Conservation (phyloP, 2,329 filamentous ascomycete species). For the Penicillium sp. region DNA sequence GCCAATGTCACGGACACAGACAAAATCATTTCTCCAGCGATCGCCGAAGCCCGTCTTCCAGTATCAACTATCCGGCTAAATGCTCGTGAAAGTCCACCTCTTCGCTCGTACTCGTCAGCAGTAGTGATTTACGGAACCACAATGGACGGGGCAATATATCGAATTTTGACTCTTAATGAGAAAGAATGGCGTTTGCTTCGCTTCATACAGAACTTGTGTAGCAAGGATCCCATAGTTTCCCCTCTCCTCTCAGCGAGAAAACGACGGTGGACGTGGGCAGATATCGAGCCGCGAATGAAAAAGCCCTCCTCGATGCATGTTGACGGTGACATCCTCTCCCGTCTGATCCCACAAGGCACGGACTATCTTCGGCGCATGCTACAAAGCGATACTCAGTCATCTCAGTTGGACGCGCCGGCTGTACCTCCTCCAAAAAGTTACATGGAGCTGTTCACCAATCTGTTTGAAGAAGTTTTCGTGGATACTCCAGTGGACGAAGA, state of each 20-base stretch:
- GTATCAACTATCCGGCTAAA: constrained; percentile 31
- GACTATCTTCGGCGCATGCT: constrained; percentile 30
- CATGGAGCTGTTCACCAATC: constrained; percentile 43
- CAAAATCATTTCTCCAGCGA: constrained; percentile 27
- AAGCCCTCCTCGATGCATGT: constrained; percentile 57
- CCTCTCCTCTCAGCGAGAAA: constrained; percentile 43
- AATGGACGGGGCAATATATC: constrained; percentile 65
- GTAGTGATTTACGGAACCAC: constrained; percentile 60
- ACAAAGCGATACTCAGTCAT: constrained; percentile 15
- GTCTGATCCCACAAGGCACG: constrained; percentile 47
- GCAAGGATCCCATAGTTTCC: constrained; percentile 46
- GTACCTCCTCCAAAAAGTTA: constrained; percentile 21
- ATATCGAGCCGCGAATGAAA: constrained; percentile 37
- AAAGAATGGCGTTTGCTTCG: constrained; percentile 65
- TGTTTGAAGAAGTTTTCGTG: constrained; percentile 21
- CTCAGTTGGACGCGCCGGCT: neutral
- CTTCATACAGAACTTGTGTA: constrained; percentile 67
- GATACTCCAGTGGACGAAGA: constrained; percentile 17
- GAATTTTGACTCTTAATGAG: constrained; percentile 63
- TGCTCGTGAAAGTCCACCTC: constrained; percentile 16
- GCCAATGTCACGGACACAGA: constrained; percentile 22
- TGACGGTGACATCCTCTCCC: constrained; percentile 62
- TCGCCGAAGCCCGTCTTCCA: constrained; percentile 31
- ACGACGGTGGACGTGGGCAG: constrained; percentile 23
- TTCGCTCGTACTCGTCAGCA: constrained; percentile 14